These are phyloP conservation scores for Acanthamoeba healyi DNA, from an alignment of 208 protist species.

Conservation along the genomic window DNA sequence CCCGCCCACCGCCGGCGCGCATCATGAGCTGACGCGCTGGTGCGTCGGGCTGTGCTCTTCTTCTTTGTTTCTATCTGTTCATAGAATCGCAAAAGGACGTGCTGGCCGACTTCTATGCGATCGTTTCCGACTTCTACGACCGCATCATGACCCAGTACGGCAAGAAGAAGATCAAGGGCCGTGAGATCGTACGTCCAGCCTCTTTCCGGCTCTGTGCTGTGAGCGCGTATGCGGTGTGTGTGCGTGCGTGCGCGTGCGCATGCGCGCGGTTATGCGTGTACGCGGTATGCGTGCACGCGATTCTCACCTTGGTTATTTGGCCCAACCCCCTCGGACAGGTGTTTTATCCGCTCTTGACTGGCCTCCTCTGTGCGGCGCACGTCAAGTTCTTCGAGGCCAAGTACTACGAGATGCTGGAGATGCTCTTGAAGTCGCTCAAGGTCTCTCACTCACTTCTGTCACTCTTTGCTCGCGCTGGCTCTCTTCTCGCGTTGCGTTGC, in stretches of 20 bases:
- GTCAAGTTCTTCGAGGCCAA: slow-evolving; percentile 42
- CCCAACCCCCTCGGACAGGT: neutral
- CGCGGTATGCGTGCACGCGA: no score
- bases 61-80: neutral
- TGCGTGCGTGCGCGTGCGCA: no score
- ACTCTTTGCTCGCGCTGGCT: no score
- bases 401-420: slow-evolving; percentile 1
- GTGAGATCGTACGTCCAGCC: slow-evolving; percentile 4
- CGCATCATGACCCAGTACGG: slow-evolving; percentile 44
- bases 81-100: slow-evolving; percentile 17
- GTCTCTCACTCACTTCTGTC: no score
- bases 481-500: no score
- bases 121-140: slow-evolving; percentile 53
- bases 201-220: no score
- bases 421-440: slow-evolving; percentile 63
- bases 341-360: slow-evolving; percentile 65
- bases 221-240: no score
- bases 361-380: slow-evolving; percentile 37
- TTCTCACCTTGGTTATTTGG: neutral
- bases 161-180: slow-evolving; percentile 72
- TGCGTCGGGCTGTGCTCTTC: no score
- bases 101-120: neutral
- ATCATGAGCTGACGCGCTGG: no score
- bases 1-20: no score
- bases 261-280: no score